Evolutionary conservation across 129 eudicot species (phyloP), one percentile per base, ranked within the genome.

Genomic region (Tagetes patula): DNA sequence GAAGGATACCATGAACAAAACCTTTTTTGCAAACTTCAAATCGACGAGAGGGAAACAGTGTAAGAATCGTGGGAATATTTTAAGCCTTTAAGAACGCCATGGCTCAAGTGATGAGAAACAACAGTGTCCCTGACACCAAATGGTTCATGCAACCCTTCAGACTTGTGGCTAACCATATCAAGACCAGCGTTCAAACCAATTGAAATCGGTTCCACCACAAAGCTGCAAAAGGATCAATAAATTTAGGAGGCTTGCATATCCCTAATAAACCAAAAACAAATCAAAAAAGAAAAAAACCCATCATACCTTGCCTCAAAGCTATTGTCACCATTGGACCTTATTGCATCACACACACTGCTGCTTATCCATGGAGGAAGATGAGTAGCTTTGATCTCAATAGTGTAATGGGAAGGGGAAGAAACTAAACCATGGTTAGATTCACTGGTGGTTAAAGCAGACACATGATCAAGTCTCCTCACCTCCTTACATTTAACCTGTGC

Each of bases 321-420:
- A 69, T 61, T 61, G 37, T 73, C 69, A 27, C 89, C 94, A 64
- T 83, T 81, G 5, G 91, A 85, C 69, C 69, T 60, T 67, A 95
- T 67, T 31, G 83, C 84, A 72, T 83, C 83, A 69, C 96, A 95
- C 45, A 90, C 66, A 67, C 79, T 73, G 75, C 80, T 72, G 69
- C 79, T 75, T 81, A 85, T 80, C 99, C 99, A 95, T 73, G 99
- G 99, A 8, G 99, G 96, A 76, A 95, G 85, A 86, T 81, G 88
- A 1, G 87, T 77, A 82, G 82, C 99, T 59, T 83, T 90, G 52
- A 95, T 83, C 79, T 95, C 99, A 63, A 95, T 75, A 76, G 83
- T 85, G 79, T 88, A 88, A 79, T 89, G 77, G 63, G 82, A 61
- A 33, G 43, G 34, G 41, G 66, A 72, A 59, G 82, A 72, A 59